Evolutionary conservation across 1,139 yeast genomes (phyloP), one percentile per base, ranked within the genome.

Genomic region (Yamadazyma triangularis): DNA sequence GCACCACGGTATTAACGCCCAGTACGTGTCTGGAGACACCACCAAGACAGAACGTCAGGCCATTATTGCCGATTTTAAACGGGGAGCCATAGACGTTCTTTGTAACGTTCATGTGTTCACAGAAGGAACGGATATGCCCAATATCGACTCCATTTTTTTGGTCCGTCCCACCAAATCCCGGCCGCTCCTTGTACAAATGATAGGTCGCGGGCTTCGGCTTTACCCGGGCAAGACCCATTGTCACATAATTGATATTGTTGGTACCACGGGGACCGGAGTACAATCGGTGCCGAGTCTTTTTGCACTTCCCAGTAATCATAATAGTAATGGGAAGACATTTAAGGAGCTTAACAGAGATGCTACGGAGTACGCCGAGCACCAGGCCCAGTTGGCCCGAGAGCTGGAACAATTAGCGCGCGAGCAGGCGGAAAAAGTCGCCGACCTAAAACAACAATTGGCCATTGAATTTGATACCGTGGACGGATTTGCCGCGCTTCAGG

Each of bases 61-160:
- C 1, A 64, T 79, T 0, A 56, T 88, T 1, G 58, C 63, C 3
- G 80, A 73, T 27, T 89, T 89, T 50, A 71, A 67, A 38, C 45
- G 56, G 2, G 89, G 94, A 0, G 49, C 66, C 12, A 66, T 85
- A 16, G 77, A 82, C 3, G 94, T 91, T 0, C 57, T 89, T 18
- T 73, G 93, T 55, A 91, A 91, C 49, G 94, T 95, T 48, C 87
- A 83, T 15, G 87, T 89, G 3, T 82, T 89, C 45, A 89, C 96
- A 0, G 98, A 91, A 54, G 98, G 98, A 0, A 87, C 97, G 0
- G 97, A 89, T 56, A 80, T 89, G 14, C 97, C 97, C 2, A 80
- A 81, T 41, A 83, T 89, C 35, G 97, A 89, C 50, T 80, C 88
- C 16, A 60, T 89, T 7, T 63, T 89, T 28, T 58, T 89, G 21